Evolutionary conservation across 2,329 filamentous ascomycete species (phyloP).

Genomic region (Colletotrichum cuscutae): DNA sequence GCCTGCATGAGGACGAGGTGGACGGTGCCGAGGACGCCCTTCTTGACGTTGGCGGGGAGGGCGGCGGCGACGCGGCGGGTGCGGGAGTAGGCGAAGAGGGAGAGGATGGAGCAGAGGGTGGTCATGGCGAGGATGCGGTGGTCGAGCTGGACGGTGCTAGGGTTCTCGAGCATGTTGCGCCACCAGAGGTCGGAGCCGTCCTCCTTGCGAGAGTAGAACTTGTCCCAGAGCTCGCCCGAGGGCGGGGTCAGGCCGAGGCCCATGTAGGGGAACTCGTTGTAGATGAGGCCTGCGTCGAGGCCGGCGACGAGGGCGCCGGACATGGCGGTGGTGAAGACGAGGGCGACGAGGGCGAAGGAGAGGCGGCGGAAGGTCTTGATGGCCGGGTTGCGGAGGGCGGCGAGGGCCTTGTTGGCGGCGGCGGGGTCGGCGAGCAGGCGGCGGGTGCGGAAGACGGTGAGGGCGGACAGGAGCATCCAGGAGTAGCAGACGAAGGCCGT

Average conservation of each 20-base stretch:
- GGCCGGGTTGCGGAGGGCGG: conserved; percentile 72
- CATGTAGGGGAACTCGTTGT: conserved; percentile 99
- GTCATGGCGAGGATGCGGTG: conserved; percentile 92
- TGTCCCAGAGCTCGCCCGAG: conserved; percentile 82
- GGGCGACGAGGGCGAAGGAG: conserved; percentile 74
- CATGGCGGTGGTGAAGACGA: conserved; percentile 92
- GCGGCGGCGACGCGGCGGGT: conserved; percentile 66
- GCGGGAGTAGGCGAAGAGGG: conserved; percentile 83
- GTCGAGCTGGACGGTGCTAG: conserved; percentile 92
- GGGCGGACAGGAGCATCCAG: conserved; percentile 91
- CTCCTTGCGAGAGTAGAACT: conserved; percentile 83
- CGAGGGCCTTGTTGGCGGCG: conserved; percentile 68
- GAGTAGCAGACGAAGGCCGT: conserved; percentile 93
- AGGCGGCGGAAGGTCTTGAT: conserved; percentile 79
- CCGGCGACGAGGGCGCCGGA: conserved; percentile 94
- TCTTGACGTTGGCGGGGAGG: conserved; percentile 72
- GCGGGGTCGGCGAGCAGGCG: conserved; percentile 75
- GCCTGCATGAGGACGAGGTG: conserved; percentile 87
- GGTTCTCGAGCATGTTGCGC: conserved; percentile 98
- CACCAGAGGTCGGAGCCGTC: conserved; percentile 90
- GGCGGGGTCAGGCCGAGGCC: conserved; percentile 85
- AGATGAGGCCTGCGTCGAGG: conserved; percentile 95
- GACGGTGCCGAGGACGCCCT: conserved; percentile 81
- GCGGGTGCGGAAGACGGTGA: conserved; percentile 83
- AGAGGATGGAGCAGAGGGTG: conserved; percentile 84